phyloP scores from a whole-genome alignment of 371 early-diverging fungal genomes.

The Funneliformis caledonium region DNA sequence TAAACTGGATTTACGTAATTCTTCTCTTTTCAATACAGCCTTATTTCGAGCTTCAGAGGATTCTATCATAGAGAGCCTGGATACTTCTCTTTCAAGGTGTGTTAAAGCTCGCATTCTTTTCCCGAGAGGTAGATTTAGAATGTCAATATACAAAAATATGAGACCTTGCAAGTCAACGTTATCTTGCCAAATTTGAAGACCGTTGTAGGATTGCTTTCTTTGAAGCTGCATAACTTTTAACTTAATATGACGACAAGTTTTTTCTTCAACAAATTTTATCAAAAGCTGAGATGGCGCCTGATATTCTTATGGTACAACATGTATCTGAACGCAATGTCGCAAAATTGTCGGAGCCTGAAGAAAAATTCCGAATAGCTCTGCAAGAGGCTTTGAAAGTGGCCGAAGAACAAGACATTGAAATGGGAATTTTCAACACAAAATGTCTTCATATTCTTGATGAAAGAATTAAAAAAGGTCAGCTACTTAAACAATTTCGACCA shows the following conservation, averaged over 20 bases:
- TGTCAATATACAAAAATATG: not conserved
- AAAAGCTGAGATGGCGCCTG: conserved; percentile 34
- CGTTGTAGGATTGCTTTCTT: not conserved
- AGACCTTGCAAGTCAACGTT: not conserved
- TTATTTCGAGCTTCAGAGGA: conserved; percentile 20
- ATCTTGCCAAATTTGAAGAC: not conserved
- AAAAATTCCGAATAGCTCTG: conserved; percentile 28
- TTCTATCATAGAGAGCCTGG: conserved; percentile 19
- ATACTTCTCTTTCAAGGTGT: conserved; percentile 35
- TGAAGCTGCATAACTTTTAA: conserved; percentile 34
- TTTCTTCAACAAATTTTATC: conserved; percentile 10
- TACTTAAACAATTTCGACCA: conserved; percentile 38
- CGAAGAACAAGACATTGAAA: conserved; percentile 8
- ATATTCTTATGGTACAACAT: conserved; percentile 39
- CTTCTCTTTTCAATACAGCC: conserved; percentile 17
- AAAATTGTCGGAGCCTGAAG: not conserved
- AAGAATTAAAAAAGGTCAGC: conserved; percentile 23
- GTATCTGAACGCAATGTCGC: conserved; percentile 29
- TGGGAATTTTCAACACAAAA: conserved; percentile 10
- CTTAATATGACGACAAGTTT: conserved; percentile 16
- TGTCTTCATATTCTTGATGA: conserved; percentile 37
- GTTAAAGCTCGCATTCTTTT: conserved; percentile 31
- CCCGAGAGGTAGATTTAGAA: conserved; percentile 22
- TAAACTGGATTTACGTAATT: conserved; percentile 23
- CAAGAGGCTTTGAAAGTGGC: conserved; percentile 34